These are phyloP conservation scores for Suillus bovinus DNA, from an alignment of 768 basidiomycete species.

Conservation along the genomic window DNA sequence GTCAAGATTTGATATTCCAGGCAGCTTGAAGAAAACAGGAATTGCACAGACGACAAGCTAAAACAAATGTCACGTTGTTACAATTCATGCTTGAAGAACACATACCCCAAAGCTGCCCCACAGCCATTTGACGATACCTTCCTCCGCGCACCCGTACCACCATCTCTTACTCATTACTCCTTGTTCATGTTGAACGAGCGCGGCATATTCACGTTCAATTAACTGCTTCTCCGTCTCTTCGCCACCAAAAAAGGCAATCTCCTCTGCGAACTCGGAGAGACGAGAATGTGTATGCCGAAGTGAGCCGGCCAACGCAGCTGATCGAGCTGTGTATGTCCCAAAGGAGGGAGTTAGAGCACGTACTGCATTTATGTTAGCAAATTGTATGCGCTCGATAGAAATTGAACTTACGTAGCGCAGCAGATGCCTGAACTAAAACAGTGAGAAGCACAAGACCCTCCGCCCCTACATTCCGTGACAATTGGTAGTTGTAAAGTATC, in stretches of 20 bases:
- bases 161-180: constrained; percentile 76
- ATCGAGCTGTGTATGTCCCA: constrained; percentile 85
- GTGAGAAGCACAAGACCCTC: constrained; percentile 87
- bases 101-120: constrained; percentile 94
- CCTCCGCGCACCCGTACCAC: constrained; percentile 92
- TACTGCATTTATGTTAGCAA: constrained; percentile 49
- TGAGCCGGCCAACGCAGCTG: constrained; percentile 85
- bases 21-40: constrained; percentile 87
- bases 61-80: constrained; percentile 13
- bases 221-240: constrained; percentile 90
- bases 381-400: constrained; percentile 3
- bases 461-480: constrained; percentile 91
- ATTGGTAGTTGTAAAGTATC: constrained; percentile 93
- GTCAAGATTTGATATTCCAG: constrained; percentile 66
- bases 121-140: constrained; percentile 94
- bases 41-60: constrained; percentile 88
- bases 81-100: constrained; percentile 15
- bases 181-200: constrained; percentile 83
- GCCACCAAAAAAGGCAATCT: constrained; percentile 86
- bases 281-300: constrained; percentile 92
- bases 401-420: constrained; percentile 69
- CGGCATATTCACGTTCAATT: constrained; percentile 85
- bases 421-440: constrained; percentile 80
- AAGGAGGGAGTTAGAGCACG: constrained; percentile 89
- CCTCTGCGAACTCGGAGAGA: constrained; percentile 85